Base-by-base conservation (phyloP, 108 stramenopile species). In the Discostella pseudostelligera region DNA sequence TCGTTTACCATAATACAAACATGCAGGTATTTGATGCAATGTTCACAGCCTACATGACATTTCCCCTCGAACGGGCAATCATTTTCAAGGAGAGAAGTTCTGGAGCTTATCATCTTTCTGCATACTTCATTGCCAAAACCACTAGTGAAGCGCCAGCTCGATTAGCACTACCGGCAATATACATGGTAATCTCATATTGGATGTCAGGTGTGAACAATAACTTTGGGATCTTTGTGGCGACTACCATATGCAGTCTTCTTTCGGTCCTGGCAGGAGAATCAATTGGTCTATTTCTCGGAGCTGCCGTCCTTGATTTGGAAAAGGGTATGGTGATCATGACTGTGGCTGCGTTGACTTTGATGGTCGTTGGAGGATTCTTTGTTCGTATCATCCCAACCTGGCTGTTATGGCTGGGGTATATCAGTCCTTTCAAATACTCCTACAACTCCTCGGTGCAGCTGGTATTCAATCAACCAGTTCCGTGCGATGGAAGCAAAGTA, bases 121-220 rank as follows among this genome's bases (percentile, higher is more conserved):
- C 88, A 0, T 92, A 92, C 64, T 89, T 92, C 62, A 46, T 88
- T 59, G 84, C 84, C 48, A 88, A 88, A 45, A 86, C 87, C 0
- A 80, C 80, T 8, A 80, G 71, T 39, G 83, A 89, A 58, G 76
- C 82, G 16, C 86, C 86, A 17, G 69, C 76, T 1, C 65, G 84
- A 9, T 35, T 89, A 1, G 54, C 69, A 8, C 66, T 89, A 35
- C 88, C 88, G 4, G 62, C 71, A 19, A 73, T 84, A 26, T 89
- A 84, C 70, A 79, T 83, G 82, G 50, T 64, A 8, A 80, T 87
- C 17, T 79, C 84, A 8, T 90, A 81, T 43, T 90, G 86, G 86
- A 83, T 90, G 84, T 55, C 74, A 10, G 84, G 74, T 22, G 70
- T 90, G 16, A 81, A 81, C 22, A 57, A 54, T 17, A 65, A 58